phyloP scores from a whole-genome alignment of 2,329 filamentous ascomycete species.

The Cytospora schulzeri region DNA sequence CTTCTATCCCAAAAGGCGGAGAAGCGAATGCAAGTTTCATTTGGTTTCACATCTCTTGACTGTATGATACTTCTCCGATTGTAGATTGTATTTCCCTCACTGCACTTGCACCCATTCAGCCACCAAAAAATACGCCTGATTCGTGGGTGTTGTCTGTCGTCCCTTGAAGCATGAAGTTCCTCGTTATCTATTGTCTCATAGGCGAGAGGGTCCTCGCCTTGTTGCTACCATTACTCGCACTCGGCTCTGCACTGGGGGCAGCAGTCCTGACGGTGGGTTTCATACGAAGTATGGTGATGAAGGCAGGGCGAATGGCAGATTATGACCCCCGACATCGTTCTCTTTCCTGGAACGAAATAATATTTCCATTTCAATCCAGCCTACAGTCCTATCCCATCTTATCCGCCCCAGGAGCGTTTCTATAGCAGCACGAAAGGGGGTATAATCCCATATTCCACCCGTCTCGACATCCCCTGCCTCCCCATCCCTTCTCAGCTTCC shows the following conservation, averaged over 20 bases:
- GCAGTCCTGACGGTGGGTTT: neutral
- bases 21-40: neutral
- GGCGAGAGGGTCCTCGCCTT: no score
- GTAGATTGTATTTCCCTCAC: neutral
- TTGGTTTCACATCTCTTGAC: neutral
- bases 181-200: no score
- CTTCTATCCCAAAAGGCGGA: neutral
- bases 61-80: neutral
- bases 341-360: neutral
- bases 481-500: neutral
- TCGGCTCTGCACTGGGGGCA: neutral
- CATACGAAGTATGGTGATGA: neutral
- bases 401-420: neutral
- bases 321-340: no score
- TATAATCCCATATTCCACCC: neutral
- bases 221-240: no score
- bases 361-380: slow-evolving; percentile 12
- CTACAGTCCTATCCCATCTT: slow-evolving; percentile 5
- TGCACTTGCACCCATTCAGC: neutral
- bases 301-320: neutral
- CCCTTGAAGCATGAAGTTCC: no score
- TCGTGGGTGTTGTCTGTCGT: no score
- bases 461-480: neutral
- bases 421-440: neutral
- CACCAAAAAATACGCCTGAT: neutral